Evolutionary conservation across 139 green algal genomes (phyloP).

Genomic region (Asterochloris sp.): DNA sequence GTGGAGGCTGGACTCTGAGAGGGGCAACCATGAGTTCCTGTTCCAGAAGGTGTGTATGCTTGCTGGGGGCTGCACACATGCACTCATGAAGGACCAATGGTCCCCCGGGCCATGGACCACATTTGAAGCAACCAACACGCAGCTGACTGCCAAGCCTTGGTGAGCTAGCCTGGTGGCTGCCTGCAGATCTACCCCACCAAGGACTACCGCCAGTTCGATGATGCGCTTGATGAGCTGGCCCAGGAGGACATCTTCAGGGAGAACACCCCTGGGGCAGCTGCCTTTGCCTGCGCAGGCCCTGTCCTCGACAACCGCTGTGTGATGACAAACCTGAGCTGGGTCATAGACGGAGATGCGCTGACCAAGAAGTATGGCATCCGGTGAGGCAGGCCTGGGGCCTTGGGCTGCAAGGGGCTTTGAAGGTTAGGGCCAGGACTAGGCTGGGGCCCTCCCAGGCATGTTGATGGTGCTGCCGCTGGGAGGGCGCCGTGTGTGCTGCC

Average conservation of each 20-base stretch:
- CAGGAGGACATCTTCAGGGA: slow-evolving; percentile 23
- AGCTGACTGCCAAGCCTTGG: too few relatives aligned
- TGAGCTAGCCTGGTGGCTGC: too few relatives aligned
- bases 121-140: too few relatives aligned
- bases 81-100: too few relatives aligned
- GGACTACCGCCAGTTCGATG: slow-evolving; percentile 49
- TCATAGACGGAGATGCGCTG: slow-evolving; percentile 56
- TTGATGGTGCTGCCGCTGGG: too few relatives aligned
- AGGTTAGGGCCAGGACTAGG: too few relatives aligned
- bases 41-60: slow-evolving; percentile 5
- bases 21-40: slow-evolving; percentile 5
- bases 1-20: slow-evolving; percentile 50
- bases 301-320: slow-evolving; percentile 68
- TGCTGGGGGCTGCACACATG: too few relatives aligned
- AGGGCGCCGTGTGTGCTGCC: too few relatives aligned
- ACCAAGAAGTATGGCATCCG: slow-evolving; percentile 20
- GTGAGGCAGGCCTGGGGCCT: background rate
- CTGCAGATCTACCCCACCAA: slow-evolving; percentile 62
- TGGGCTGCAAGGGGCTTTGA: too few relatives aligned
- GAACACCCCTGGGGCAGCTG: slow-evolving; percentile 33
- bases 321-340: slow-evolving; percentile 92
- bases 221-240: slow-evolving; percentile 41
- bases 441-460: too few relatives aligned
- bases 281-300: slow-evolving; percentile 78
- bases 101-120: too few relatives aligned